Evolutionary conservation across 805 yeast species (phyloP).

Genomic region (Starmerella bombicola): DNA sequence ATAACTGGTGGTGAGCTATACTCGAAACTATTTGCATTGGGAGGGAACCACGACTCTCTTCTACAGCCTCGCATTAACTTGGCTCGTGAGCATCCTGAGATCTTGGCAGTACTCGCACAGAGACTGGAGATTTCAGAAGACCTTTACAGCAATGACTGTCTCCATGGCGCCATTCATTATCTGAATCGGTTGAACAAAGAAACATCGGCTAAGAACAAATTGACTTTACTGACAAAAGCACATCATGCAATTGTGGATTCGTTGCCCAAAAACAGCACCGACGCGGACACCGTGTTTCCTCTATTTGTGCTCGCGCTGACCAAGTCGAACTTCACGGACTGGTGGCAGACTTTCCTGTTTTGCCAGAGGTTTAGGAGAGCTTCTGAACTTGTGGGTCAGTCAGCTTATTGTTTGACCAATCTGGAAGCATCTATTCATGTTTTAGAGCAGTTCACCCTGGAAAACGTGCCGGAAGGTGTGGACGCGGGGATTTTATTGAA

Average conservation of each 20-base stretch:
- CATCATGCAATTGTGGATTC: conserved; percentile 30
- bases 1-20: conserved; percentile 30
- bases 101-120: conserved; percentile 4
- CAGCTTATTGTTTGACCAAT: conserved; percentile 34
- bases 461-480: conserved; percentile 26
- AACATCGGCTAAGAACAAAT: conserved; percentile 28
- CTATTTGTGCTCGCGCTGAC: conserved; percentile 29
- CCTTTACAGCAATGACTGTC: background rate
- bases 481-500: conserved; percentile 19
- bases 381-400: conserved; percentile 29
- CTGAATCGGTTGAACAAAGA: conserved; percentile 22
- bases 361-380: conserved; percentile 32
- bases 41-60: conserved; percentile 20
- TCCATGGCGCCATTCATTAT: conserved; percentile 10
- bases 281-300: conserved; percentile 33
- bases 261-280: conserved; percentile 18
- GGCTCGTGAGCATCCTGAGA: conserved; percentile 10
- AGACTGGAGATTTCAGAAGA: conserved; percentile 8
- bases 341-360: conserved; percentile 30
- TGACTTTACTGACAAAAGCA: conserved; percentile 27
- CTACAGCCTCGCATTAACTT: conserved; percentile 18
- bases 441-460: conserved; percentile 28
- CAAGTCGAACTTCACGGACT: conserved; percentile 25
- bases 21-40: conserved; percentile 27
- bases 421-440: conserved; percentile 34